Conservation (phyloP, 2,329 filamentous ascomycete species). For the Paecilomyces niveus region DNA sequence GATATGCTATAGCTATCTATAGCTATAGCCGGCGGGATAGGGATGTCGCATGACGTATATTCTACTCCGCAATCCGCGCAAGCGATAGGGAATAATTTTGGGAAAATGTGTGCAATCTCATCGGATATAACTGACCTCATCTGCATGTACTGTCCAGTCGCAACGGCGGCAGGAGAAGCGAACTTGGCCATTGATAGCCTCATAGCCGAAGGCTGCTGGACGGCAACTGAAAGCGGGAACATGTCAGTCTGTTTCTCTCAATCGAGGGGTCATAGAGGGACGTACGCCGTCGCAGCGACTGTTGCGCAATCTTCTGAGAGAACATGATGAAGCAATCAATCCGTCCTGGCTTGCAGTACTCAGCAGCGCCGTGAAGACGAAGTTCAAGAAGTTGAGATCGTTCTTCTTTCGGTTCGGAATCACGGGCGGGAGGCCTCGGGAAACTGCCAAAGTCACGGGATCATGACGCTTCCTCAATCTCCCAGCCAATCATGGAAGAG, state of each 20-base stretch:
- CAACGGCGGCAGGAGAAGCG: slow-evolving; percentile 37
- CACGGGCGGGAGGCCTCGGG: slow-evolving; percentile 35
- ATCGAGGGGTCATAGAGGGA: slow-evolving; percentile 4
- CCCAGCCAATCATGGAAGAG: slow-evolving; percentile 24
- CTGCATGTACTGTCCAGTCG: slow-evolving; percentile 36
- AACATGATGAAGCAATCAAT: slow-evolving; percentile 31
- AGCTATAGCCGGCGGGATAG: background rate
- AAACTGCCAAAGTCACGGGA: slow-evolving; percentile 27
- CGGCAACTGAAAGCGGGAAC: slow-evolving; percentile 32
- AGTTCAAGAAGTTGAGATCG: slow-evolving; percentile 12
- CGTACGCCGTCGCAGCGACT: slow-evolving; percentile 44
- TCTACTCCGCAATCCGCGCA: background rate
- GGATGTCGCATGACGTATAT: slow-evolving; percentile 21
- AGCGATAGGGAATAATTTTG: background rate
- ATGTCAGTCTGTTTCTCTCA: slow-evolving; percentile 13
- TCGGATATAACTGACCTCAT: slow-evolving; percentile 32
- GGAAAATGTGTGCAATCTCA: background rate
- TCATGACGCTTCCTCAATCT: slow-evolving; percentile 1
- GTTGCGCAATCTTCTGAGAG: slow-evolving; percentile 41
- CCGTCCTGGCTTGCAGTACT: slow-evolving; percentile 3
- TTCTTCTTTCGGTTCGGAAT: slow-evolving; percentile 28
- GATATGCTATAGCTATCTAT: background rate
- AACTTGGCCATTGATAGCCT: slow-evolving; percentile 35
- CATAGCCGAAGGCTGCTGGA: slow-evolving; percentile 37
- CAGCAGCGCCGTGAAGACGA: slow-evolving; percentile 11